phyloP scores from a whole-genome alignment of 2,329 filamentous ascomycete species.

The Aureobasidium sp. region DNA sequence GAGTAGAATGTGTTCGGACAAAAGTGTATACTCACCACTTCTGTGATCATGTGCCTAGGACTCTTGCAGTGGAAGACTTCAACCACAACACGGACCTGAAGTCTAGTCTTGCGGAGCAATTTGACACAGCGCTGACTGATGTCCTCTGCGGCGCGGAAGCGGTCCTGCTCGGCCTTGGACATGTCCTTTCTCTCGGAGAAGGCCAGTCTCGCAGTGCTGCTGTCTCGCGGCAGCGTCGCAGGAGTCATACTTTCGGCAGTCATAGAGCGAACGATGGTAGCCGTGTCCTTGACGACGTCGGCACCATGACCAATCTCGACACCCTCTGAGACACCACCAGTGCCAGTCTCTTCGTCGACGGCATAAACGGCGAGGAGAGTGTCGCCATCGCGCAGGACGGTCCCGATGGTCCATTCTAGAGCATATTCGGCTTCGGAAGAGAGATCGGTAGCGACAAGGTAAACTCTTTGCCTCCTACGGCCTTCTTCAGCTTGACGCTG shows the following conservation, averaged over 20 bases:
- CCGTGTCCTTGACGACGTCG: slow-evolving; percentile 69
- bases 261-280: slow-evolving; percentile 62
- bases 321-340: slow-evolving; percentile 42
- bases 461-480: slow-evolving; percentile 73
- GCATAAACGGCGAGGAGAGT: slow-evolving; percentile 91
- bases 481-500: slow-evolving; percentile 73
- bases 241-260: slow-evolving; percentile 30
- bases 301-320: slow-evolving; percentile 63
- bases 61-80: slow-evolving; percentile 99
- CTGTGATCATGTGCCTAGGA: slow-evolving; percentile 89
- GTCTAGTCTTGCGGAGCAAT: slow-evolving; percentile 77
- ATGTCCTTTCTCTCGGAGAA: slow-evolving; percentile 24
- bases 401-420: slow-evolving; percentile 95
- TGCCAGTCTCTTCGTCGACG: slow-evolving; percentile 70
- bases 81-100: slow-evolving; percentile 88
- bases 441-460: slow-evolving; percentile 90
- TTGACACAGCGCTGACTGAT: slow-evolving; percentile 82
- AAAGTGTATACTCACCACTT: slow-evolving; percentile 55
- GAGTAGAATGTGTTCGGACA: background rate
- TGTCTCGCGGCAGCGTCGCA: slow-evolving; percentile 21
- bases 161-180: slow-evolving; percentile 62
- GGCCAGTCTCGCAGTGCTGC: slow-evolving; percentile 19
- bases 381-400: slow-evolving; percentile 86
- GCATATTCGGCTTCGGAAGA: slow-evolving; percentile 93
- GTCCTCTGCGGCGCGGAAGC: slow-evolving; percentile 70